phyloP scores from a whole-genome alignment of 164 flowering plant species.

The Piper betle region DNA sequence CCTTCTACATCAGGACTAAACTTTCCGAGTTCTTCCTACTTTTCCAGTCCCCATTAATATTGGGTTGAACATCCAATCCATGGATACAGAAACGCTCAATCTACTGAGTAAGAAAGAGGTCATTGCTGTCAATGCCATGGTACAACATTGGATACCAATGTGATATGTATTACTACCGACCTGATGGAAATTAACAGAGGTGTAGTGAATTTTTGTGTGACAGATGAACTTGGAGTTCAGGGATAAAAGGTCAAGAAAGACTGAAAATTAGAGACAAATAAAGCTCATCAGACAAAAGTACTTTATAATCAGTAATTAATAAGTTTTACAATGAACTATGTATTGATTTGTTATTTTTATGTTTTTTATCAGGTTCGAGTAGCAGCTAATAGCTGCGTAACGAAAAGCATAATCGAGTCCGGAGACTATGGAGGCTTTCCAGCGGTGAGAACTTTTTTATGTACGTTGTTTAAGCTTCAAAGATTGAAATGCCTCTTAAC shows the following conservation, averaged over 20 bases:
- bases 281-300: neutral
- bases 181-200: neutral
- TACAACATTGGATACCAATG: constrained; percentile 6
- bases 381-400: constrained; percentile 78
- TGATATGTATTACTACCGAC: neutral
- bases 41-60: constrained; percentile 55
- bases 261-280: constrained; percentile 49
- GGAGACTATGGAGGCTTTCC: constrained; percentile 98
- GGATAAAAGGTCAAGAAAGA: constrained; percentile 51
- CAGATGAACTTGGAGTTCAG: constrained; percentile 62
- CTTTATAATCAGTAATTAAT: neutral
- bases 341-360: too few relatives aligned
- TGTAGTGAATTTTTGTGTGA: neutral
- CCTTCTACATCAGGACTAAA: too few relatives aligned
- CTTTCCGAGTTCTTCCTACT: neutral
- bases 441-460: constrained; percentile 39
- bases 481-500: neutral
- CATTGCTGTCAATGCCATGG: constrained; percentile 79
- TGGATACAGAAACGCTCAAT: constrained; percentile 26
- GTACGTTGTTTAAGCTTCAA: neutral
- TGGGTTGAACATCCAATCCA: constrained; percentile 60
- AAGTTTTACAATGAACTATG: too few relatives aligned
- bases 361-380: constrained; percentile 60
- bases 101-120: constrained; percentile 57
- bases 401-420: constrained; percentile 61